A percentile compares a stretch with the other conserved stretches of the same genome.
Evolutionary conservation across 208 protist genomes (phyloP).

Genomic region (Histomonas meleagridis): DNA sequence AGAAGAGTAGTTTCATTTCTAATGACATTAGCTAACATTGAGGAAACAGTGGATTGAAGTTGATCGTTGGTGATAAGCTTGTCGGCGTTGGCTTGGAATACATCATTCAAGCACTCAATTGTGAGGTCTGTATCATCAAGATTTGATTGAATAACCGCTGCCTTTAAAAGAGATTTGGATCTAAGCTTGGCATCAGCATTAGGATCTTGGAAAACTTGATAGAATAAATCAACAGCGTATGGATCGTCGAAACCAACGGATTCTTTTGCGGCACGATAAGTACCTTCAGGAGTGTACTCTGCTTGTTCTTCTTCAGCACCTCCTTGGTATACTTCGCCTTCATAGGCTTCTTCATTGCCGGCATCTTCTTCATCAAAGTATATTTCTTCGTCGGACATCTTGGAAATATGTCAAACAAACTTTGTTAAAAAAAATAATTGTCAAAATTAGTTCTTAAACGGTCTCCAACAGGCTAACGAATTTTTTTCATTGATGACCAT

Average conservation of each 20-base stretch:
- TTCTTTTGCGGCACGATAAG: neutral
- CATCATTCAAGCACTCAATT: neutral
- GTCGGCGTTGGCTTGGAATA: neutral
- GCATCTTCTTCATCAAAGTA: neutral
- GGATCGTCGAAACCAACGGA: neutral
- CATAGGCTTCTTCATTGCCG: neutral
- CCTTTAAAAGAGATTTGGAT: neutral
- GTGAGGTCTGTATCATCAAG: neutral
- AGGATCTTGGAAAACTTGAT: neutral
- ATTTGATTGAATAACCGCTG: neutral
- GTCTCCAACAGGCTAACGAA: no score
- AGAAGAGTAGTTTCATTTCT: neutral
- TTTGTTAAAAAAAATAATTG: no score
- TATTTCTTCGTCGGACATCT: neutral
- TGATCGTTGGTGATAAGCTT: neutral
- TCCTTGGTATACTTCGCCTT: neutral
- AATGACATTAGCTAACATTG: neutral
- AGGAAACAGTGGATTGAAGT: neutral
- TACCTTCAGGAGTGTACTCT: neutral
- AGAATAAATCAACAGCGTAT: neutral
- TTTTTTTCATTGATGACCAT: no score
- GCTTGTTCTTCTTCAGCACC: neutral
- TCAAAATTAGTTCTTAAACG: no score
- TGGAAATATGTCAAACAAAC: no score
- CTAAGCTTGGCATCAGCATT: neutral